These are phyloP conservation scores for Lichtheimia ornata DNA, from an alignment of 371 early-diverging fungal species.

Conservation along the genomic window DNA sequence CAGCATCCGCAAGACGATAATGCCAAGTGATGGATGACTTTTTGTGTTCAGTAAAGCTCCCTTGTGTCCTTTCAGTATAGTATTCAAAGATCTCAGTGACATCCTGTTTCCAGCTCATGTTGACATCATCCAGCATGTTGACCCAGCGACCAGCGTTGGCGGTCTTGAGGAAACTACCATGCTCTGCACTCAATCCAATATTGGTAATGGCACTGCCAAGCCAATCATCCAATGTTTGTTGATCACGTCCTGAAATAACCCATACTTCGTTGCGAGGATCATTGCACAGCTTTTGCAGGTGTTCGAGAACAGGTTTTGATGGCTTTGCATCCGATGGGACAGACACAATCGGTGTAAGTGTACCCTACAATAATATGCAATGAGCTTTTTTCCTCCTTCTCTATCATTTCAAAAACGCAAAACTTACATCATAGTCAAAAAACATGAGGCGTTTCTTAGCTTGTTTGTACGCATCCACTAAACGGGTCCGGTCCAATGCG, in stretches of 20 bases:
- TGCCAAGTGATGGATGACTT: constrained; percentile 88
- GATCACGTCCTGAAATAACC: constrained; percentile 91
- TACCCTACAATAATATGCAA: constrained; percentile 59
- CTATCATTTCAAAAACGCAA: neutral
- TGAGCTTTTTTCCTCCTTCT: neutral
- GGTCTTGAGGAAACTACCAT: constrained; percentile 91
- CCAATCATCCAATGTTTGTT: constrained; percentile 83
- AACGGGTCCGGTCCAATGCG: constrained; percentile 48
- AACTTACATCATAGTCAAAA: constrained; percentile 84
- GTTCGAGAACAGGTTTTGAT: constrained; percentile 60
- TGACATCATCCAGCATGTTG: constrained; percentile 80
- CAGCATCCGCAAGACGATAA: constrained; percentile 87
- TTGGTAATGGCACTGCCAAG: constrained; percentile 60
- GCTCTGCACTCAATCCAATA: constrained; percentile 92
- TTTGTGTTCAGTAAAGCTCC: constrained; percentile 85
- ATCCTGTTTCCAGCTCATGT: constrained; percentile 86
- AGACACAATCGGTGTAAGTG: constrained; percentile 75
- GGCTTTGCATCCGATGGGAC: constrained; percentile 73
- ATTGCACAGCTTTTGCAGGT: constrained; percentile 58
- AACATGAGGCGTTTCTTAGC: constrained; percentile 72
- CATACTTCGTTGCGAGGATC: constrained; percentile 86
- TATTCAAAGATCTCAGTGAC: constrained; percentile 86
- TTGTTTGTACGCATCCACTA: constrained; percentile 45
- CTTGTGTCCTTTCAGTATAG: constrained; percentile 89
- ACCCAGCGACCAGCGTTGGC: constrained; percentile 78